Conservation (phyloP, 1,284 basidiomycete genomes). For the Cutaneotrichosporon mucoides region DNA sequence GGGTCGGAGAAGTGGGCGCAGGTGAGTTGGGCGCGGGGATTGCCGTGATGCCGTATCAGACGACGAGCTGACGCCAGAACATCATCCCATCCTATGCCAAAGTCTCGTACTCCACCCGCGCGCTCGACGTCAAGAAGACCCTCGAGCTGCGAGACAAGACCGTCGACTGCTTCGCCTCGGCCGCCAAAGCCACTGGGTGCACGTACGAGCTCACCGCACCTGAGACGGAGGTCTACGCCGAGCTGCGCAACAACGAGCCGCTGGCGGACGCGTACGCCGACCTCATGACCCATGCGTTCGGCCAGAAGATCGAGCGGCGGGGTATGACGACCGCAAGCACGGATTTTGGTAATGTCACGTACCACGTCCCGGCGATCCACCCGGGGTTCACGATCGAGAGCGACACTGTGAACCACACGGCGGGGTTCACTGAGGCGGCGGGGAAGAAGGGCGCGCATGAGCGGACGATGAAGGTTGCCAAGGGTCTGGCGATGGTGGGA, state of each 20-base stretch:
- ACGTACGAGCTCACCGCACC: slow-evolving; percentile 14
- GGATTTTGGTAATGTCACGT: slow-evolving; percentile 31
- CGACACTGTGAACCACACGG: slow-evolving; percentile 27
- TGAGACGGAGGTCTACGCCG: slow-evolving; percentile 30
- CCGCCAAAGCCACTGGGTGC: slow-evolving; percentile 28
- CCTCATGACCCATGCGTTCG: slow-evolving; percentile 27
- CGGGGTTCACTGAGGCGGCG: slow-evolving; percentile 27
- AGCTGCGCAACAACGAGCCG: slow-evolving; percentile 26
- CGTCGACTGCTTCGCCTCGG: slow-evolving; percentile 25
- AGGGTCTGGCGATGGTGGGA: slow-evolving; percentile 44
- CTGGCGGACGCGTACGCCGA: slow-evolving; percentile 24
- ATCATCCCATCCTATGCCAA: slow-evolving; percentile 45
- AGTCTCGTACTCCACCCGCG: slow-evolving; percentile 41
- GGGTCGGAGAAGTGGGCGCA: slow-evolving; percentile 41
- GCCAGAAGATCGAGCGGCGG: slow-evolving; percentile 17
- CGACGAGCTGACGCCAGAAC: slow-evolving; percentile 5
- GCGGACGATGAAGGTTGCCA: slow-evolving; percentile 39
- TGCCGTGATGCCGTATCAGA: no score
- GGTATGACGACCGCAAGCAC: slow-evolving; percentile 32
- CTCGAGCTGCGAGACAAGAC: slow-evolving; percentile 24
- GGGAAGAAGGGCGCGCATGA: slow-evolving; percentile 32
- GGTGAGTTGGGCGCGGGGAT: not conserved
- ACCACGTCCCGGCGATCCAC: slow-evolving; percentile 24
- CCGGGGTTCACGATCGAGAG: slow-evolving; percentile 18
- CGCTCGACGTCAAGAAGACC: slow-evolving; percentile 26